These are phyloP conservation scores for Zelopaecilomyces penicillatus DNA, from an alignment of 2,329 filamentous ascomycete genomes.

Conservation along the genomic window DNA sequence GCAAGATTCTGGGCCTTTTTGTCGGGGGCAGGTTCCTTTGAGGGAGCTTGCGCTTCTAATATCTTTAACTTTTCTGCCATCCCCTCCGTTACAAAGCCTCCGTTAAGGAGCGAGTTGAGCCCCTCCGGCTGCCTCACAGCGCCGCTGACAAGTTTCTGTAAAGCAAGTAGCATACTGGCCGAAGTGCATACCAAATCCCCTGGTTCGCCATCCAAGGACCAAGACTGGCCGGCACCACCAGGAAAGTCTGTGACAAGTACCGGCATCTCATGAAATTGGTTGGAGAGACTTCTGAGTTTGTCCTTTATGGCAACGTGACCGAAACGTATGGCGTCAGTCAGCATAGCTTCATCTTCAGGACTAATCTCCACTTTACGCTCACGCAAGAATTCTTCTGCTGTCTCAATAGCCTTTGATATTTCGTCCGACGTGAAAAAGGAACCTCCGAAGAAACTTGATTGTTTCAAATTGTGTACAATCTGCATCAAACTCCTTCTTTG, in stretches of 20 bases:
- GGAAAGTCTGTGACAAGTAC: constrained; percentile 64
- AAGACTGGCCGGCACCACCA: constrained; percentile 47
- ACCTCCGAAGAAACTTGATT: constrained; percentile 78
- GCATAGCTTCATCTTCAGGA: constrained; percentile 48
- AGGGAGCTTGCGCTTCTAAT: constrained; percentile 9
- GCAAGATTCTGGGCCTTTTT: constrained; percentile 22
- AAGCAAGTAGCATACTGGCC: constrained; percentile 39
- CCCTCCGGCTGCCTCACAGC: constrained; percentile 34
- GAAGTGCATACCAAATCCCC: constrained; percentile 44
- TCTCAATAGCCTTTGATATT: constrained; percentile 55
- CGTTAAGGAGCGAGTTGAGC: constrained; percentile 40
- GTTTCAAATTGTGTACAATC: constrained; percentile 69
- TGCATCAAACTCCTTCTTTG: constrained; percentile 59
- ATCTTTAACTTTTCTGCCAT: constrained; percentile 26
- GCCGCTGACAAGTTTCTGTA: constrained; percentile 45
- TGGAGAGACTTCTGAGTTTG: constrained; percentile 56
- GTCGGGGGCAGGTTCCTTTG: constrained; percentile 6
- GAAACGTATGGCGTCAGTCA: constrained; percentile 57
- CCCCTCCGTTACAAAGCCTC: constrained; percentile 34
- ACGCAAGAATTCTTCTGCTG: constrained; percentile 57
- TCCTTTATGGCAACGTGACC: constrained; percentile 54
- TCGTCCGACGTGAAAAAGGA: constrained; percentile 62
- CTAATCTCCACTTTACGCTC: constrained; percentile 53
- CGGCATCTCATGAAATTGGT: constrained; percentile 67
- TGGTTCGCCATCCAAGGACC: constrained; percentile 53